Base-by-base conservation (phyloP, 1,139 yeast species). In the Pichia sp. region DNA sequence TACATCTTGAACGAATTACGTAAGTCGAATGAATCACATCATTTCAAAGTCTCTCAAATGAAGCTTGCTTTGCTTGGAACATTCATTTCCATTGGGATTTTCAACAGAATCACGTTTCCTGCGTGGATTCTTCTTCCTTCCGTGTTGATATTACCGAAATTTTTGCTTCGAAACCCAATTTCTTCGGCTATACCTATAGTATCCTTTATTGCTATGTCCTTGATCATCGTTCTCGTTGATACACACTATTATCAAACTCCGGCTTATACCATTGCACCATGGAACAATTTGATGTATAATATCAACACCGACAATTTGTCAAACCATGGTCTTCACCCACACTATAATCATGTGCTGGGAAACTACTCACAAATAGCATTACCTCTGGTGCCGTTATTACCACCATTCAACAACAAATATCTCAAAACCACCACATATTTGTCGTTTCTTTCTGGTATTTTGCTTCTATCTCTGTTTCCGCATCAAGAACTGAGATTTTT, bases 401-500 rank as follows among this genome's bases (percentile, higher is more conserved):
- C 55, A 37, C 61, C 61, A 4, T 55, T 60, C 42, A 44, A 47
- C 9, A 44, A 33, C 43, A 54, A 54, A 27, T 73, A 75, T 53
- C 59, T 62, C 52, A 63, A 46, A 42, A 73, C 80, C 0, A 66
- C 78, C 0, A 77, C 86, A 3, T 76, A 79, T 50, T 64, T 82
- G 38, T 64, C 90, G 0, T 69, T 82, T 0, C 49, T 74, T 1
- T 78, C 95, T 11, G 95, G 90, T 0, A 36, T 86, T 1, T 4
- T 67, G 0, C 48, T 77, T 4, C 68, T 92, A 29, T 86, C 97
- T 0, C 4, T 77, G 0, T 72, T 87, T 11, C 95, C 95, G 8
- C 99, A 94, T 59, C 98, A 94, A 61, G 99, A 94, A 60, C 69
- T 86, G 29, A 69, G 99, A 40, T 94, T 94, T 60, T 65, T 94